Base-by-base conservation (phyloP, 1,284 basidiomycete species). In the Thelephora terrestris region DNA sequence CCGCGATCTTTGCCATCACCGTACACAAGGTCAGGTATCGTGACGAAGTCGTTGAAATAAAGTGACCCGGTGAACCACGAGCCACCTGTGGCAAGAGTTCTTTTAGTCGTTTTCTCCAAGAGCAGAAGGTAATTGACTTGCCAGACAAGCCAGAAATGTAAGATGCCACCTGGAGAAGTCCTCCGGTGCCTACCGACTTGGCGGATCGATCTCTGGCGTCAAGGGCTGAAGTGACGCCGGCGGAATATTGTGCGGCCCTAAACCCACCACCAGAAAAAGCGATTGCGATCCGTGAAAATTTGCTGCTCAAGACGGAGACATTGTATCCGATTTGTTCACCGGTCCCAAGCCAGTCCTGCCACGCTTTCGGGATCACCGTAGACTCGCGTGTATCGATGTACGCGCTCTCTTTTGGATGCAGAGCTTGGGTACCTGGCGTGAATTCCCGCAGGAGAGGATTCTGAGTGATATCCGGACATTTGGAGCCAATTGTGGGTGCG, bases 131-230 rank as follows among this genome's bases (percentile, higher is more conserved):
- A 39, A 5, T 44, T 29, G 6, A 60, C 65, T 45, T 50, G 76
- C 81, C 82, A 48, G 80, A 83, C 1, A 84, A 66, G 1, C 73
- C 79, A 9, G 74, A 61, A 27, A 83, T 60, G 62, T 85, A 85
- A 1, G 76, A 76, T 10, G 75, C 59, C 24, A 81, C 76, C 58
- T 85, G 81, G 36, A 84, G 63, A 1, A 85, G 61, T 2, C 83
- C 83, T 3, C 81, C 84, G 0, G 81, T 82, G 5, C 80, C 80
- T 3, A 63, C 68, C 2, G 62, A 55, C 55, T 73, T 75, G 16
- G 80, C 66, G n/a, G 74, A 68, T 1, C 62, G 58, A 52, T 85
- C 81, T 23, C 81, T 65, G 2, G 70, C 71, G 60, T 85, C 83
- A 17, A 85, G 63, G 1, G 67, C 81, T 29, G 67, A 73, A 7